Evolutionary conservation across 148 eudicot species (phyloP).

Genomic region (Vaccinium vitisidaea): DNA sequence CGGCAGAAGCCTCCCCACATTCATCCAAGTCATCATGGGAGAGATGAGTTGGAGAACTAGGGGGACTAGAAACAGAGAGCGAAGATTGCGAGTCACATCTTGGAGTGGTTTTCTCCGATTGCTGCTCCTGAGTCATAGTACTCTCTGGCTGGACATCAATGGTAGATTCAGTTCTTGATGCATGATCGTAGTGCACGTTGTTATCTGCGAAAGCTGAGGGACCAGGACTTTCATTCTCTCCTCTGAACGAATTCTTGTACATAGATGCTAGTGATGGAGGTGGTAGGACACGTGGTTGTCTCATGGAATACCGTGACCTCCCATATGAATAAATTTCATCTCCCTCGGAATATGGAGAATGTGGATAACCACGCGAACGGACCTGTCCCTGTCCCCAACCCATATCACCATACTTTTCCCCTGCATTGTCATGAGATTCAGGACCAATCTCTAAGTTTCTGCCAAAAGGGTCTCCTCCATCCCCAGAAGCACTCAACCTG

Average conservation of each 20-base stretch:
- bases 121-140: constrained; percentile 36
- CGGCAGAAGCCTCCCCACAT: constrained; percentile 52
- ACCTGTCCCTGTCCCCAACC: constrained; percentile 69
- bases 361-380: constrained; percentile 39
- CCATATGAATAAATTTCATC: constrained; percentile 75
- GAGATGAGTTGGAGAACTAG: constrained; percentile 77
- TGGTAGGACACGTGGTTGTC: constrained; percentile 94
- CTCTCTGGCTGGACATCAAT: constrained; percentile 38
- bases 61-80: constrained; percentile 90
- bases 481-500: constrained; percentile 57
- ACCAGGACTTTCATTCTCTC: constrained; percentile 48
- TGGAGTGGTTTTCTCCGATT: constrained; percentile 34
- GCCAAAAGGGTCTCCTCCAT: constrained; percentile 46
- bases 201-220: constrained; percentile 46
- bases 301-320: constrained; percentile 70
- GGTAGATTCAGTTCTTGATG: constrained; percentile 40
- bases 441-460: constrained; percentile 51
- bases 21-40: constrained; percentile 94
- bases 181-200: constrained; percentile 32
- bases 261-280: constrained; percentile 66
- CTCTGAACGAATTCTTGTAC: constrained; percentile 49
- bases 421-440: constrained; percentile 54
- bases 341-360: constrained; percentile 55
- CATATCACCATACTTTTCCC: constrained; percentile 58
- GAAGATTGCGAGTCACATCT: constrained; percentile 90